Percentiles rank a stretch among this genome's conserved stretches.
These are phyloP conservation scores for Pachysandra terminalis DNA, from an alignment of 164 flowering plant species.

Conservation along the genomic window DNA sequence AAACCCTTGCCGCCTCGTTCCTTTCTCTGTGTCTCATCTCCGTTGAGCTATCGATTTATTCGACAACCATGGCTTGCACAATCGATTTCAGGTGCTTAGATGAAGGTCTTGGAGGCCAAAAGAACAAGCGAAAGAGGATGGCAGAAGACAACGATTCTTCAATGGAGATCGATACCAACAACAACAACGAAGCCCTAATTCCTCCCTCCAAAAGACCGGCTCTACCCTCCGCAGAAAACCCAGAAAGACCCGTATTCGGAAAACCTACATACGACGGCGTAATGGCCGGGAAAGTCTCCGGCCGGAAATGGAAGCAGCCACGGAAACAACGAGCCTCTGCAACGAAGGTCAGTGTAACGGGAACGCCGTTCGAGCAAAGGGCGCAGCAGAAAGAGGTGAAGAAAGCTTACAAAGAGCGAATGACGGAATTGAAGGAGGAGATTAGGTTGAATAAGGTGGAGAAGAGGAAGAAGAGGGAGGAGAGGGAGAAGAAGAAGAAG, in stretches of 20 bases:
- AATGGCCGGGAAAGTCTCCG: constrained; percentile 85
- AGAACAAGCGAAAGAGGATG: constrained; percentile 73
- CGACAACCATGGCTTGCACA: constrained; percentile 69
- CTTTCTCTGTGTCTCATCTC: no score
- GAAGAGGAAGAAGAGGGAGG: constrained; percentile 75
- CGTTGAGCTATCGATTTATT: no score
- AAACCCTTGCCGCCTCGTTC: no score
- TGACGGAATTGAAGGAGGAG: constrained; percentile 82
- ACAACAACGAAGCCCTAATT: constrained; percentile 1
- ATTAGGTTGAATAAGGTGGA: constrained; percentile 66
- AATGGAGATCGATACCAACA: constrained; percentile 69
- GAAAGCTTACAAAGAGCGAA: constrained; percentile 76
- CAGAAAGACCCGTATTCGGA: constrained; percentile 66
- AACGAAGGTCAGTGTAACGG: constrained; percentile 39
- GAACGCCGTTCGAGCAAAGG: constrained; percentile 55
- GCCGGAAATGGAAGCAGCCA: constrained; percentile 87
- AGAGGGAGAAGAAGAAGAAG: constrained; percentile 87
- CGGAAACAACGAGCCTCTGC: constrained; percentile 70
- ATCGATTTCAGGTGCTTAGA: constrained; percentile 81
- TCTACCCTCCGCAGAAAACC: constrained; percentile 53
- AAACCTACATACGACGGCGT: constrained; percentile 85
- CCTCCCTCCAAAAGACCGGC: constrained; percentile 70
- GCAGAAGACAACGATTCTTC: constrained; percentile 23
- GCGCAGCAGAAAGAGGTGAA: constrained; percentile 71
- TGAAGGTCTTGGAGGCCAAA: constrained; percentile 91